Percentiles rank a stretch among this genome's conserved stretches.
Conservation (phyloP, 768 basidiomycete species). For the Boletellus ananas region DNA sequence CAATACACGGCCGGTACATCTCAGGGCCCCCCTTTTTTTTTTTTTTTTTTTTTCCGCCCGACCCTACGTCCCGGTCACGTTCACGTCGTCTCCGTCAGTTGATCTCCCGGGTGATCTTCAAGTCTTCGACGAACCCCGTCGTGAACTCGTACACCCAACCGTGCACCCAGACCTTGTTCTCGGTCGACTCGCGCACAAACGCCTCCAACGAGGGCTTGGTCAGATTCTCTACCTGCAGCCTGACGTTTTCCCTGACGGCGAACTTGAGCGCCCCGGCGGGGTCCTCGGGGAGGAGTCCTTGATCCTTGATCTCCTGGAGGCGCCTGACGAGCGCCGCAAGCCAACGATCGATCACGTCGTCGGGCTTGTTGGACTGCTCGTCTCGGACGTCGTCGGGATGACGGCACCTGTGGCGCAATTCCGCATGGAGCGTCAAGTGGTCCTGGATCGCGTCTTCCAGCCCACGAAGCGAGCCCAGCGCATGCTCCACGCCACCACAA, state of each 20-base stretch:
- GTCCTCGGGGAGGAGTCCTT: constrained; percentile 21
- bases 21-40: too few relatives aligned
- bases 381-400: constrained; percentile 20
- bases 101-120: constrained; percentile 46
- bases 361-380: constrained; percentile 25
- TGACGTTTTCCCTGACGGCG: constrained; percentile 56
- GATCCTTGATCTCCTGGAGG: constrained; percentile 34
- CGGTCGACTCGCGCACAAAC: constrained; percentile 37
- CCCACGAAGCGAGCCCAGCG: constrained; percentile 8
- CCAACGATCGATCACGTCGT: constrained; percentile 63
- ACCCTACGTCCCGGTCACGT: too few relatives aligned
- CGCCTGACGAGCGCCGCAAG: constrained; percentile 61
- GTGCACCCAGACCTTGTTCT: constrained; percentile 52
- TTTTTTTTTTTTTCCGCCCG: too few relatives aligned
- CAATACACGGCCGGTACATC: too few relatives aligned
- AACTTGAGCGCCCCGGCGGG: constrained; percentile 29
- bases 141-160: constrained; percentile 71
- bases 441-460: neutral
- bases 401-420: too few relatives aligned
- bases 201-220: constrained; percentile 27
- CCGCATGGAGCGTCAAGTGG: constrained; percentile 3
- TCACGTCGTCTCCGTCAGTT: neutral
- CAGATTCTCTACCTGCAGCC: constrained; percentile 44
- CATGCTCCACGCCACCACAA: constrained; percentile 70
- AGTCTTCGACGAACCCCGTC: constrained; percentile 54